Conservation (phyloP, 139 green algal species). For the Ettlia oleoabundans region DNA sequence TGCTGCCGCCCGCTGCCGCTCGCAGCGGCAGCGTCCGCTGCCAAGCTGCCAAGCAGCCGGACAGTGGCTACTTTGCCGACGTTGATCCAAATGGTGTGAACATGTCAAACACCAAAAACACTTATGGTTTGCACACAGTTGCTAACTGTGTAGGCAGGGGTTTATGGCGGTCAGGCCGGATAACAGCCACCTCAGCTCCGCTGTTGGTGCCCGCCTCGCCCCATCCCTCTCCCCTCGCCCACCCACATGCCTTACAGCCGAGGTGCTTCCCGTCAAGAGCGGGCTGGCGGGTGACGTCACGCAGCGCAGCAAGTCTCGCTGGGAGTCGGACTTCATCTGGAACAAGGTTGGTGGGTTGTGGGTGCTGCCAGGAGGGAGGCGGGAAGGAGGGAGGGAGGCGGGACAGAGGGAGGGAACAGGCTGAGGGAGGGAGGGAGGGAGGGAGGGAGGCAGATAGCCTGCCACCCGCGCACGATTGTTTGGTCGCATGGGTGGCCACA, state of each 20-base stretch:
- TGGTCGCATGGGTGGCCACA: too few relatives aligned
- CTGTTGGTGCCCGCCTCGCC: too few relatives aligned
- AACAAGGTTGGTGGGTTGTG: slow-evolving; percentile 48
- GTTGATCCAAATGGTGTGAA: slow-evolving; percentile 53
- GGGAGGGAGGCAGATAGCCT: too few relatives aligned
- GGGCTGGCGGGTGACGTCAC: slow-evolving; percentile 59
- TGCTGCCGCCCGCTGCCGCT: background rate
- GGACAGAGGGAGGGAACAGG: background rate
- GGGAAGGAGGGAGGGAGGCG: background rate
- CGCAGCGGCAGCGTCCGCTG: background rate
- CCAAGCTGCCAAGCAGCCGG: slow-evolving; percentile 32
- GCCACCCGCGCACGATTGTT: too few relatives aligned
- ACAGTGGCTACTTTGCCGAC: slow-evolving; percentile 58
- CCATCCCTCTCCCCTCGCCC: too few relatives aligned
- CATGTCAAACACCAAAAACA: background rate
- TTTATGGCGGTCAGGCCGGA: too few relatives aligned
- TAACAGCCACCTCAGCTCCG: too few relatives aligned
- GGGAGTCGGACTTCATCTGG: slow-evolving; percentile 87
- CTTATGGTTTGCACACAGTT: background rate
- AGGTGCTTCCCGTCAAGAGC: slow-evolving; percentile 42
- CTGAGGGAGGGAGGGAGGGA: background rate
- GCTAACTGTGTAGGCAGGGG: too few relatives aligned
- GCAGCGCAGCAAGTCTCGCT: slow-evolving; percentile 71
- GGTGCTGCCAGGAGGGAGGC: background rate
- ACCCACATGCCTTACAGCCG: slow-evolving; percentile 40